Evolutionary conservation across 768 basidiomycete genomes (phyloP).

Genomic region (Boletus pseudo-olivaceus): DNA sequence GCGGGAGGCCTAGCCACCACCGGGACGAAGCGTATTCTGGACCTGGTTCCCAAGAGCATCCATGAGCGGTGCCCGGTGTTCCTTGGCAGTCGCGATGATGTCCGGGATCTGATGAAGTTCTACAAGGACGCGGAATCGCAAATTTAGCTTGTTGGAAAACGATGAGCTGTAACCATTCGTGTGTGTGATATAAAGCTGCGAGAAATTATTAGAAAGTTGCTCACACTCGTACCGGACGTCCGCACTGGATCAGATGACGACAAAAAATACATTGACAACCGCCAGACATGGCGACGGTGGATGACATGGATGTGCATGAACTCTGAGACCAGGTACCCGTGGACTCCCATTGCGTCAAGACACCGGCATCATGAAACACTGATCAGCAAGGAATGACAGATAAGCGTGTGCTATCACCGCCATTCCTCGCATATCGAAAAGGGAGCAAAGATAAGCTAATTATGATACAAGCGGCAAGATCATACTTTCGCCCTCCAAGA

Average conservation of each 20-base stretch:
- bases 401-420: too few species aligned
- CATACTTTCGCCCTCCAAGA: neutral
- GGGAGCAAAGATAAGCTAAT: neutral
- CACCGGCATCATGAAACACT: neutral
- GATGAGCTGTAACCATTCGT: constrained; percentile 1
- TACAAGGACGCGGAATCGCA: constrained; percentile 47
- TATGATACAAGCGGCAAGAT: constrained; percentile 17
- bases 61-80: constrained; percentile 94
- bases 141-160: neutral
- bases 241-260: neutral
- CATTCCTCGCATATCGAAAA: neutral
- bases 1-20: constrained; percentile 97
- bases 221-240: neutral
- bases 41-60: constrained; percentile 81
- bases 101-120: constrained; percentile 84
- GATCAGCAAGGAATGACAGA: neutral
- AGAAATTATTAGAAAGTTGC: neutral
- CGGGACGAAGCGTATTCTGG: constrained; percentile 88
- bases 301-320: too few species aligned
- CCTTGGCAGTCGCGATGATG: constrained; percentile 91
- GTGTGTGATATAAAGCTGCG: constrained; percentile 9
- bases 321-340: neutral
- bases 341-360: neutral
- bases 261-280: neutral
- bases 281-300: neutral